Evolutionary conservation across 495 filamentous ascomycete species (phyloP).

Genomic region (Aspergillus affinis): DNA sequence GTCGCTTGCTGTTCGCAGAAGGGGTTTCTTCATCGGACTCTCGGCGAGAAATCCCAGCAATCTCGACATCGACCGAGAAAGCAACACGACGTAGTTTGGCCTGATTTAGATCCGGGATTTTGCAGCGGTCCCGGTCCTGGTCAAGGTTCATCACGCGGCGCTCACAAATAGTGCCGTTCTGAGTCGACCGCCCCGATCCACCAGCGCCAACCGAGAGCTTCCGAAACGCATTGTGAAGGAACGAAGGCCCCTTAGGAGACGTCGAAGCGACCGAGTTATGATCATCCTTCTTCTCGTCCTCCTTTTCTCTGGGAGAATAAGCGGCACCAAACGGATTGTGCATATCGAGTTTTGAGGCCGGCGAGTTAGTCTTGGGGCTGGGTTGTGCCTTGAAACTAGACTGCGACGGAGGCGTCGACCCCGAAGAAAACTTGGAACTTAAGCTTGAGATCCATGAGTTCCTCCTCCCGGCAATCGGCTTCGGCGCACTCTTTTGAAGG

Average conservation of each 20-base stretch:
- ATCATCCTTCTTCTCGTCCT: conserved; percentile 47
- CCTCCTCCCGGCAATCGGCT: conserved; percentile 51
- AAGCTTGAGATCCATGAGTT: conserved; percentile 91
- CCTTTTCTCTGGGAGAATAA: conserved; percentile 59
- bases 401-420: conserved; percentile 50
- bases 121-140: conserved; percentile 71
- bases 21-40: conserved; percentile 43
- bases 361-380: conserved; percentile 45
- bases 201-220: conserved; percentile 67
- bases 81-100: conserved; percentile 81
- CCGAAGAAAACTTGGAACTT: conserved; percentile 87
- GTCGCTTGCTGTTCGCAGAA: conserved; percentile 28
- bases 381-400: conserved; percentile 42
- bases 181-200: conserved; percentile 50
- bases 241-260: conserved; percentile 68
- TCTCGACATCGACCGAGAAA: conserved; percentile 97
- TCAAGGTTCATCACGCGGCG: conserved; percentile 86
- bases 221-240: conserved; percentile 78
- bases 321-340: conserved; percentile 51
- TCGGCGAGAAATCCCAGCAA: conserved; percentile 64
- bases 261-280: conserved; percentile 64
- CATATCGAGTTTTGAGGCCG: conserved; percentile 39
- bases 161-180: conserved; percentile 59
- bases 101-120: conserved; percentile 74
- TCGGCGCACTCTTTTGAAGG: conserved; percentile 37